phyloP scores from a whole-genome alignment of 768 basidiomycete species.

The Tylopilus intermedius region DNA sequence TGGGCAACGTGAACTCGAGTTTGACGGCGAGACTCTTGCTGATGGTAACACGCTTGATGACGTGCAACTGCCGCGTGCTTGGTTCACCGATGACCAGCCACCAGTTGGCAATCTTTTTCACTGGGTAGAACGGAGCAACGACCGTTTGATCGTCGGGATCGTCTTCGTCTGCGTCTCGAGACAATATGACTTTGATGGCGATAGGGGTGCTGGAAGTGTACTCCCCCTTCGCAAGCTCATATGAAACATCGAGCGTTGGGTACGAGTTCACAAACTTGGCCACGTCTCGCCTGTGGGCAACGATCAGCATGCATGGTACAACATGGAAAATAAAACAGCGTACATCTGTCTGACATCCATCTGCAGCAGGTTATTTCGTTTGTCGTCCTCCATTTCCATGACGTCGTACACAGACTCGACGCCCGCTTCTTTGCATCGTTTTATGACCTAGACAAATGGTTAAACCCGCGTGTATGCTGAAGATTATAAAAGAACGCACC shows the following conservation, averaged over 20 bases:
- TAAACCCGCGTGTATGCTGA: not conserved
- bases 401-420: conserved; percentile 93
- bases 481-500: conserved; percentile 34
- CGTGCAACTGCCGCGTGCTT: conserved; percentile 69
- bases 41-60: conserved; percentile 84
- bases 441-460: conserved; percentile 52
- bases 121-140: conserved; percentile 91
- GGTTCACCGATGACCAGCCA: conserved; percentile 95
- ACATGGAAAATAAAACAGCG: conserved; percentile 26
- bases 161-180: conserved; percentile 78
- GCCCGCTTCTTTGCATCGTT: conserved; percentile 75
- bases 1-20: conserved; percentile 83
- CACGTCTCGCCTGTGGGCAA: conserved; percentile 73
- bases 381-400: conserved; percentile 96
- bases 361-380: conserved; percentile 73
- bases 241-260: conserved; percentile 88
- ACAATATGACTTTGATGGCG: conserved; percentile 69
- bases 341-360: conserved; percentile 88
- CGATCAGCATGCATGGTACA: not conserved
- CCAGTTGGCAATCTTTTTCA: conserved; percentile 91
- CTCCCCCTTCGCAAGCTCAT: conserved; percentile 81
- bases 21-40: conserved; percentile 69
- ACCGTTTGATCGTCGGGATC: conserved; percentile 72
- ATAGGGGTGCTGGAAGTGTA: conserved; percentile 86
- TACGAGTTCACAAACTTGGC: conserved; percentile 96